Evolutionary conservation across 768 basidiomycete species (phyloP), one percentile per base, ranked within the genome.

Genomic region (Russula sp.): DNA sequence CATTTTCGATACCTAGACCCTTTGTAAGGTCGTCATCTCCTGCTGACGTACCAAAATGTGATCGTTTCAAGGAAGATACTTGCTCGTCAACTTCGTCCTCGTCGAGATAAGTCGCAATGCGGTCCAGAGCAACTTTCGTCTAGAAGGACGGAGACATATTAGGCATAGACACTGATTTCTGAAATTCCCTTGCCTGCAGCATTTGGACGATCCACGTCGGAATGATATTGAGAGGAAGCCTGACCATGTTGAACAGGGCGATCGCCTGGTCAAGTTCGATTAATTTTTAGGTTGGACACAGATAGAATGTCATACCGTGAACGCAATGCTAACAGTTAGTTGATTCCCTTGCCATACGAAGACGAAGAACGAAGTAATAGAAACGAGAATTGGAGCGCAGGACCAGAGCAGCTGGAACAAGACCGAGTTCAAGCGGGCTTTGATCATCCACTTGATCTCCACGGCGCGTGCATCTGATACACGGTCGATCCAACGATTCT

Each of bases 211-310:
- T 83, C 80, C 84, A 93, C 8, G 83, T 77, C 0, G 93, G 93
- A 53, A 96, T 85, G 34, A 89, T 80, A 68, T 90, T 90, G 51
- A 94, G 75, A 0, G 93, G 92, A 20, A 78, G 71, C 37, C 87
- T 81, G 69, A 97, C 79, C 94, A 97, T 94, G 51, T 79, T 79
- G 73, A 96, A 96, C 48, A 96, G 73, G 0, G 91, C 83, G 40
- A 97, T 88, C 0, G 92, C 79, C 82, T 87, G 55, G 2, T 20
- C 13, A 1, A 4, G 22, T 55, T 32, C 58, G 32, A 44, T 64
- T 37, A 40, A 35, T 20, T 32, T 55, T n/a, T 44, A 11, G 52
- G 40, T 39, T 18, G 37, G 40, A 18, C 60, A 14, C 18, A 13
- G 7, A 35, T 9, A n/a, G 20, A 55, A 32, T 6, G 44, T 76